Evolutionary conservation across 116 monocot species (phyloP).

Genomic region (Cymodocea nodosa): DNA sequence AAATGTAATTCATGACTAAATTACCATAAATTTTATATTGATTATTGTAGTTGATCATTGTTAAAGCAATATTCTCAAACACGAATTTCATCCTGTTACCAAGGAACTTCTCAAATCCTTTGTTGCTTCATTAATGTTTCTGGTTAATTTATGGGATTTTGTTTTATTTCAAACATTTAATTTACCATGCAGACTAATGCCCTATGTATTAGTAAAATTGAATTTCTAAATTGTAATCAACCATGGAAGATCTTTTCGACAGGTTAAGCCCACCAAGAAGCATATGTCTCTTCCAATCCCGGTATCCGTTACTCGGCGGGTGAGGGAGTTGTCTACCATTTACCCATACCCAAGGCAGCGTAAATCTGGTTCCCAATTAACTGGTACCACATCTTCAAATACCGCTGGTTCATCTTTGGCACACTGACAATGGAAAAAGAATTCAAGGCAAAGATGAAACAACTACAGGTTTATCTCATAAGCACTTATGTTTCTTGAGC

Average conservation of each 20-base stretch:
- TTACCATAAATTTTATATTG: too few relatives aligned
- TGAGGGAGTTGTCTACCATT: slow-evolving; percentile 34
- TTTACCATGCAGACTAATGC: too few relatives aligned
- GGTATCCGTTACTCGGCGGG: slow-evolving; percentile 20
- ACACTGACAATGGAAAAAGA: background rate
- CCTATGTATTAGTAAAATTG: background rate
- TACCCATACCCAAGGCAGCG: slow-evolving; percentile 42
- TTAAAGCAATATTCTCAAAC: too few relatives aligned
- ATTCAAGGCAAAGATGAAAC: background rate
- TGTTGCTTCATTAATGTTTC: too few relatives aligned
- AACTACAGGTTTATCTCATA: background rate
- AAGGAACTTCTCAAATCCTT: too few relatives aligned
- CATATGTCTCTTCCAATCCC: slow-evolving; percentile 19
- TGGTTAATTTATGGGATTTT: too few relatives aligned
- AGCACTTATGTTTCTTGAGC: too few relatives aligned
- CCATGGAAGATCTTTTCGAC: background rate
- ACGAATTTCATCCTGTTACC: too few relatives aligned
- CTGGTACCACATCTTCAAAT: background rate
- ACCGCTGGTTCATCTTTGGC: background rate
- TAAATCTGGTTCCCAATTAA: slow-evolving; percentile 6
- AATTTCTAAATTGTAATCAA: background rate
- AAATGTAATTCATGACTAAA: background rate
- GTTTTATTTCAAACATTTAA: too few relatives aligned
- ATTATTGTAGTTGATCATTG: too few relatives aligned
- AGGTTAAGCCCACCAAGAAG: slow-evolving; percentile 27